Percentiles rank a stretch among this genome's conserved stretches.
These are phyloP conservation scores for Discostella stelligeroides DNA, from an alignment of 108 stramenopile genomes.

Conservation along the genomic window DNA sequence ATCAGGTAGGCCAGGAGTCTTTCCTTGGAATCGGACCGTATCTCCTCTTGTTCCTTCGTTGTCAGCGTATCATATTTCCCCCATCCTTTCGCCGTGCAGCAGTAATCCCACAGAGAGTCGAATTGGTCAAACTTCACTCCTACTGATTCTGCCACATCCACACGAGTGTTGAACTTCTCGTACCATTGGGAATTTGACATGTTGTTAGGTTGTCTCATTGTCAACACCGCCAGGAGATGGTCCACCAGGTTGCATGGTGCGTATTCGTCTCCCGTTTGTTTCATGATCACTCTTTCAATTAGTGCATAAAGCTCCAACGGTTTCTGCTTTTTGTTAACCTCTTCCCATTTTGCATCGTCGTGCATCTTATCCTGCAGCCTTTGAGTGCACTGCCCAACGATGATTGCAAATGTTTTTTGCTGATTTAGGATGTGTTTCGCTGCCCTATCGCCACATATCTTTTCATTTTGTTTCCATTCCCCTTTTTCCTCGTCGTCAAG, in stretches of 20 bases:
- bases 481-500: conserved; percentile 8
- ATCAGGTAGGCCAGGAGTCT: conserved; percentile 6
- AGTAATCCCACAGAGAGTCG: conserved; percentile 18
- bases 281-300: conserved; percentile 5
- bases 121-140: no score
- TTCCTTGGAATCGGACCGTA: conserved; percentile 3
- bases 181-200: conserved; percentile 15
- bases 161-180: conserved; percentile 3
- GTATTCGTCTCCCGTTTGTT: conserved; percentile 17
- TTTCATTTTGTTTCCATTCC: conserved; percentile 2
- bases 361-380: conserved; percentile 8
- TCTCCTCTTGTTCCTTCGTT: not conserved
- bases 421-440: conserved; percentile 14
- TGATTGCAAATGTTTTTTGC: conserved; percentile 17
- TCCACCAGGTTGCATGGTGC: conserved; percentile 5
- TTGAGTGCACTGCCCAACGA: conserved; percentile 10
- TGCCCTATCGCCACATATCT: not conserved
- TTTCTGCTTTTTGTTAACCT: conserved; percentile 1
- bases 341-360: conserved; percentile 10
- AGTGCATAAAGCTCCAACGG: conserved; percentile 3
- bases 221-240: not conserved
- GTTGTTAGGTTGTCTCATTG: conserved; percentile 1
- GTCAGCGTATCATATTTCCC: conserved; percentile 6
- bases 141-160: conserved; percentile 19
- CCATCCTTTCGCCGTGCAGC: conserved; percentile 1